Conservation (phyloP, 805 yeast species). For the Zygosaccharomyces gambellarensis region DNA sequence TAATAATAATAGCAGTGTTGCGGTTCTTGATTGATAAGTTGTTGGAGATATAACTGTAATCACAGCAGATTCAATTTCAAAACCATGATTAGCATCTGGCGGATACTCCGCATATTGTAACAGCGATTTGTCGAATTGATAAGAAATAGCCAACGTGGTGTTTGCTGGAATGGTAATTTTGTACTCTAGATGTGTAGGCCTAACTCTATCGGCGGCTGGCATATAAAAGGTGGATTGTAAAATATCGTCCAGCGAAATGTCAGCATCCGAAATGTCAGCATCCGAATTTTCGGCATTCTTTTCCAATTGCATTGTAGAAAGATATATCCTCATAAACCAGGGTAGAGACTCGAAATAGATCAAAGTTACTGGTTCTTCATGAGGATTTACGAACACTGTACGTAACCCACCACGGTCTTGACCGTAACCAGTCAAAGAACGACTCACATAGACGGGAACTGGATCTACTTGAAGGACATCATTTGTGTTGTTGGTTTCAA, state of each 20-base stretch:
- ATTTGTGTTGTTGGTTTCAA: constrained; percentile 43
- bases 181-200: constrained; percentile 82
- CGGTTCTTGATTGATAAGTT: constrained; percentile 61
- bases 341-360: constrained; percentile 79
- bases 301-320: constrained; percentile 57
- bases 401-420: constrained; percentile 89
- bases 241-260: constrained; percentile 31
- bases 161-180: constrained; percentile 58
- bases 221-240: constrained; percentile 54
- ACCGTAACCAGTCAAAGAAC: constrained; percentile 88
- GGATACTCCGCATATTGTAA: constrained; percentile 87
- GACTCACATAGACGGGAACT: constrained; percentile 69
- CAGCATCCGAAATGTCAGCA: constrained; percentile 1
- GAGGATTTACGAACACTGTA: constrained; percentile 68
- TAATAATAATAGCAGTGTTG: constrained; percentile 77
- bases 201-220: constrained; percentile 74
- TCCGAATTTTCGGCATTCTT: constrained; percentile 20
- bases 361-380: constrained; percentile 44
- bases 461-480: constrained; percentile 36
- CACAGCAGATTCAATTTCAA: constrained; percentile 88
- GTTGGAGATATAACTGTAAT: constrained; percentile 48
- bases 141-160: constrained; percentile 56
- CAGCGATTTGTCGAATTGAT: constrained; percentile 83
- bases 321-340: constrained; percentile 83
- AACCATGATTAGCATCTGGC: constrained; percentile 99